Evolutionary conservation across 306 rosid genomes (phyloP), one percentile per base, ranked within the genome.

Genomic region (Lathyrus tuberosus): DNA sequence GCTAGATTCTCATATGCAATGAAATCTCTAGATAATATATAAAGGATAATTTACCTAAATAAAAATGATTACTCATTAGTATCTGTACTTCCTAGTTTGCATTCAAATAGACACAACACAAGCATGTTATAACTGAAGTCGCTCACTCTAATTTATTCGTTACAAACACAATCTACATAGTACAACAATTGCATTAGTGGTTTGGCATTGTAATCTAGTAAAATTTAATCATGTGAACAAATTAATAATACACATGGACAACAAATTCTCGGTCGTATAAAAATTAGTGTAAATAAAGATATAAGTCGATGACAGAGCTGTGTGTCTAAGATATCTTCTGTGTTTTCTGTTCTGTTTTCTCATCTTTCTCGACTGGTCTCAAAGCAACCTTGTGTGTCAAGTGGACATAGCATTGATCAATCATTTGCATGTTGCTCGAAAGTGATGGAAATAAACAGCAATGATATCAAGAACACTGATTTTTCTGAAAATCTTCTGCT

Each of bases 381-480:
- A 54, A 54, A 76, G 67, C 70, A 51, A 63, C 70, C 67, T 61
- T 72, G 22, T 46, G 66, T 56, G 67, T 73, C 57, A 53, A 52
- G 30, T 59, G 46, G 42, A 62, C 44, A 60, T 51, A 48, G 46
- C 33, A 73, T 43, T 66, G 40, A 47, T 9, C 42, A 8, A 57
- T 62, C 57, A 38, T 43, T 70, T 74, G 40, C 65, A 65, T 11
- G 52, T 72, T 70, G 74, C 69, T 70, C 22, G 22, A 46, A 51
- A 48, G 62, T 62, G 53, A 75, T 67, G 53, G 56, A 51, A 56
- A 11, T 70, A 61, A 12, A 33, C 63, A 70, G 56, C 66, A 72
- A 51, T 46, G 64, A 37, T 56, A 18, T 71, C 81, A 82, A 53
- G 83, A 56, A 57, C 86, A 83, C 60, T 83, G 86, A 38, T 64